Conservation (phyloP, 805 yeast species). For the Ogataea naganishii region DNA sequence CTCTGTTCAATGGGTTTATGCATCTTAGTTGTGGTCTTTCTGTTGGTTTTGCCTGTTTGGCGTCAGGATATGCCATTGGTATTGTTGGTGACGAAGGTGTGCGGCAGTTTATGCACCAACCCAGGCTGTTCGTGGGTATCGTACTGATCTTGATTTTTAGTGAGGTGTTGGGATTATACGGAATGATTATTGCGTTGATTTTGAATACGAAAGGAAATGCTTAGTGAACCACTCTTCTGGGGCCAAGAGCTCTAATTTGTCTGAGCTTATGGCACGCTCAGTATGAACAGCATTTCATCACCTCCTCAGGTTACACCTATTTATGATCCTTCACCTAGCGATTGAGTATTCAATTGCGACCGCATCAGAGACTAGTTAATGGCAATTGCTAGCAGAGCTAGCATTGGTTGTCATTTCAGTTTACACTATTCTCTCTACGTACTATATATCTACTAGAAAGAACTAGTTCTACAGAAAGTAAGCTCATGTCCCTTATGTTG, state of each 20-base stretch:
- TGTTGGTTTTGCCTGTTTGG: slow-evolving; percentile 93
- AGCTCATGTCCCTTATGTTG: too few species aligned
- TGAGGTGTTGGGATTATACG: slow-evolving; percentile 92
- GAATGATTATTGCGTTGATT: slow-evolving; percentile 91
- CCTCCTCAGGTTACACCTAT: neutral
- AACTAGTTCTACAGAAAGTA: too few species aligned
- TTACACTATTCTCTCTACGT: too few species aligned
- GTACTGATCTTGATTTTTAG: slow-evolving; percentile 96
- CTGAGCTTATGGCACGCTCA: neutral
- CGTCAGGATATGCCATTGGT: slow-evolving; percentile 97
- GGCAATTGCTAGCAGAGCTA: neutral
- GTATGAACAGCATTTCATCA: neutral
- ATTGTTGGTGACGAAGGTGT: slow-evolving; percentile 99
- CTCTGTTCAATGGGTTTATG: slow-evolving; percentile 94
- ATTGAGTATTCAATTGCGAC: slow-evolving; percentile 1
- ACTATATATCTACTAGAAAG: slow-evolving; percentile 1
- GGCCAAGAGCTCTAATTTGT: neutral
- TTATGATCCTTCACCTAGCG: neutral
- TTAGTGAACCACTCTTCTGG: slow-evolving; percentile 12
- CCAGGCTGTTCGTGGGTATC: slow-evolving; percentile 95
- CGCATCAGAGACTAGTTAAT: neutral
- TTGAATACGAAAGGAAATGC: slow-evolving; percentile 84
- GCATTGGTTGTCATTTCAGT: slow-evolving; percentile 2
- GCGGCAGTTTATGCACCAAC: slow-evolving; percentile 95
- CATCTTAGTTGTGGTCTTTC: slow-evolving; percentile 93